phyloP scores from a whole-genome alignment of 352 stramenopile genomes.

The Pythium aphanidermatum region DNA sequence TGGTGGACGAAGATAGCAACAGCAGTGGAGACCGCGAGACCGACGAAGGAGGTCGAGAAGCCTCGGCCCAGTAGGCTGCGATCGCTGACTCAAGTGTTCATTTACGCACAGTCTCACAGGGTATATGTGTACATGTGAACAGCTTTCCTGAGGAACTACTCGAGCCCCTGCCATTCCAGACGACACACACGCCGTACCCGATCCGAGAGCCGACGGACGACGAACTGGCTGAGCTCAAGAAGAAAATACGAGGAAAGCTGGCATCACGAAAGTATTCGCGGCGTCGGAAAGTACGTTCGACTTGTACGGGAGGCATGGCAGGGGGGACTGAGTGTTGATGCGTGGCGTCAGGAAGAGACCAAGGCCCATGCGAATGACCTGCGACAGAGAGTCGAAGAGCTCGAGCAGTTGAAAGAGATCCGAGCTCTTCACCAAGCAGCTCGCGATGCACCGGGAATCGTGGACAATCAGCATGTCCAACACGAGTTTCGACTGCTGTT shows the following conservation, averaged over 20 bases:
- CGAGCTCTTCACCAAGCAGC: neutral
- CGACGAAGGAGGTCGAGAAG: neutral
- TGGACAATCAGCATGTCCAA: neutral
- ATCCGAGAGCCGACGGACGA: constrained; percentile 3
- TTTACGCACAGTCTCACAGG: neutral
- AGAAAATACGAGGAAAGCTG: constrained; percentile 10
- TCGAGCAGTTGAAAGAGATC: neutral
- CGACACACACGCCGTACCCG: neutral
- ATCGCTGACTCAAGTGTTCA: too few relatives aligned
- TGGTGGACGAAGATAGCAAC: too few relatives aligned
- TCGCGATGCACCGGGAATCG: neutral
- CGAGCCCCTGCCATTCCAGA: constrained; percentile 13
- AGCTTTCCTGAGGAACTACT: neutral
- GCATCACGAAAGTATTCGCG: constrained; percentile 8
- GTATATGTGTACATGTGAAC: neutral
- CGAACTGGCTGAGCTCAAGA: constrained; percentile 9
- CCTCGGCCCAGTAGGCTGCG: neutral
- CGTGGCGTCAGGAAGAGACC: neutral
- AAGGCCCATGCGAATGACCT: constrained; percentile 1
- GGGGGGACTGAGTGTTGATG: neutral
- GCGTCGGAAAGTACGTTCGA: constrained; percentile 10
- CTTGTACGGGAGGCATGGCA: neutral
- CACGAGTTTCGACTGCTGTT: constrained; percentile 2
- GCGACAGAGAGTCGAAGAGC: neutral
- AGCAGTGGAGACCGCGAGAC: too few relatives aligned